Evolutionary conservation across 2,329 filamentous ascomycete genomes (phyloP), one percentile per base, ranked within the genome.

Genomic region (Sporothrix curviconia): DNA sequence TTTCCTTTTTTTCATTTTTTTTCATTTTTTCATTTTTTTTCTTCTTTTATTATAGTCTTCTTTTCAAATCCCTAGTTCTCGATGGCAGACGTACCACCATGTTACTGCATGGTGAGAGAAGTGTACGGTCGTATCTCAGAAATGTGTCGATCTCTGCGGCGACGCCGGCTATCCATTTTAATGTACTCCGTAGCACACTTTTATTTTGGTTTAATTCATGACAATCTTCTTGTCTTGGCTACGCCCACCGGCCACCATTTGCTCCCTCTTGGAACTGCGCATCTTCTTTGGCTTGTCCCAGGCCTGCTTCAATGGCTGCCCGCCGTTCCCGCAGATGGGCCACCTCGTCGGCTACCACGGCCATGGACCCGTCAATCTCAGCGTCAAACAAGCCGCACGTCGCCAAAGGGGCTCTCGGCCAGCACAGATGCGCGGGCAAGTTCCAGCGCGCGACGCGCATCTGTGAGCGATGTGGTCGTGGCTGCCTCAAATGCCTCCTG

Each of bases 361-460:
- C 66, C n/a, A 84, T 76, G 1, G 76, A 77, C 2, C 67, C 71
- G 56, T 81, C 76, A 37, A 82, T 76, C 28, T 81, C 78, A 0
- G 76, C 73, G 62, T 84, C 81, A 6, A n/a, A 76, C 68, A 6
- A 84, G 72, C 42, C 70, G 71, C 4, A 81, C 73, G n/a, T 72
- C 66, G 0, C 71, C 71, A 63, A 74, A 81, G 4, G 74, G 68
- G 30, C 74, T 80, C 63, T 84, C 80, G 0, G 78, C 77, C 1
- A 83, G 67, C 1, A 83, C 67, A 40, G 76, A 80, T 58, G 81
- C 79, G 5, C 73, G 69, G 15, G 83, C 66, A 8, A 79, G 64
- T 60, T 78, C 75, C 1, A 82, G 64, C 0, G 79, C 80, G 3
- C 72, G 66, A 17, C 73, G 71, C 0, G 74, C 72, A 59, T 84